Evolutionary conservation across 805 yeast genomes (phyloP).

Genomic region (Kodamaea kakaduensis): DNA sequence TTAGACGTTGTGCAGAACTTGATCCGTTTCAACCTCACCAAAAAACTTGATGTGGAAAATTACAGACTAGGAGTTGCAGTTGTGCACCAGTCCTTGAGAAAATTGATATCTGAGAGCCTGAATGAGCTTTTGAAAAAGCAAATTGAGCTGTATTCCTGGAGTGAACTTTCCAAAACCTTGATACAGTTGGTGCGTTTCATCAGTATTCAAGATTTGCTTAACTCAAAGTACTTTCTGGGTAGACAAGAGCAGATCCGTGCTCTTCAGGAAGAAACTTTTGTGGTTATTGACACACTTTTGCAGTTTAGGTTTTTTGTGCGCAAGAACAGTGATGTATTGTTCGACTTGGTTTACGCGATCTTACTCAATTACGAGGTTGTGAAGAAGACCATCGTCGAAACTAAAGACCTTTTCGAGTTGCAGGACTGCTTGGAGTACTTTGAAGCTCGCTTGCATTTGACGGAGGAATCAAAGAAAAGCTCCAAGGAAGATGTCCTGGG

Average conservation of each 20-base stretch:
- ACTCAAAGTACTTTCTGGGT: conserved; percentile 15
- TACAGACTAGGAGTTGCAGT: conserved; percentile 25
- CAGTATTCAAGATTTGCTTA: conserved; percentile 16
- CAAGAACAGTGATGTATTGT: conserved; percentile 18
- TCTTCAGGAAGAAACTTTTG: conserved; percentile 23
- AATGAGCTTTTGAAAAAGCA: conserved; percentile 22
- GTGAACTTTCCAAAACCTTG: conserved; percentile 29
- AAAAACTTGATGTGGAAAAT: conserved; percentile 29
- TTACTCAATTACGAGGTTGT: conserved; percentile 23
- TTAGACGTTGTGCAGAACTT: conserved; percentile 29
- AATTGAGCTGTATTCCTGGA: conserved; percentile 20
- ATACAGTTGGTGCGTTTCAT: conserved; percentile 30
- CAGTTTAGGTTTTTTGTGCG: conserved; percentile 16
- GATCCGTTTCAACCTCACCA: conserved; percentile 37
- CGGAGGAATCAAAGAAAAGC: conserved; percentile 9
- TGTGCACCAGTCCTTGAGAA: conserved; percentile 21
- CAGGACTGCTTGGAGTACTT: conserved; percentile 17
- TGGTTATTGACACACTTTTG: conserved; percentile 18
- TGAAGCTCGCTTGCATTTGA: conserved; percentile 16
- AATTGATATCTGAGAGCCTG: conserved; percentile 14
- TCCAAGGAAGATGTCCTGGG: conserved; percentile 6
- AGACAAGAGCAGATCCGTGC: conserved; percentile 13
- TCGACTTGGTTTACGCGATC: conserved; percentile 28
- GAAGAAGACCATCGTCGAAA: conserved; percentile 15
- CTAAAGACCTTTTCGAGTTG: conserved; percentile 13